Percentiles rank a stretch among this genome's conserved stretches.
These are phyloP conservation scores for Cyclostephanos invisitatus DNA, from an alignment of 108 stramenopile genomes.

Conservation along the genomic window DNA sequence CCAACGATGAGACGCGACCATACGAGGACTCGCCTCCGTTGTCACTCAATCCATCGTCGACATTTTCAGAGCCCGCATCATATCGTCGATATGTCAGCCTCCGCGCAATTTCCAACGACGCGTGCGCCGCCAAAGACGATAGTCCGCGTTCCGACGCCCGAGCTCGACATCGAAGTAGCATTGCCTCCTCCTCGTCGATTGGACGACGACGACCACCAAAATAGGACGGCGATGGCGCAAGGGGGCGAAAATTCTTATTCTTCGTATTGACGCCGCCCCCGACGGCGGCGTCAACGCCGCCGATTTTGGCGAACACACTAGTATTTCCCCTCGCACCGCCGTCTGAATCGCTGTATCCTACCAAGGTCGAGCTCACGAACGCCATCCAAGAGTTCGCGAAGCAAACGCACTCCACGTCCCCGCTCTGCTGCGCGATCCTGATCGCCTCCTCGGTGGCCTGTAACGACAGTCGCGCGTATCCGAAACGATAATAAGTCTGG, in stretches of 20 bases:
- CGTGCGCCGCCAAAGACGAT: conserved; percentile 33
- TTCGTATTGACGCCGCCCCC: neutral
- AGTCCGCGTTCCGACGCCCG: conserved; percentile 39
- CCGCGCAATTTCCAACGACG: conserved; percentile 41
- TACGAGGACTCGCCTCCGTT: neutral
- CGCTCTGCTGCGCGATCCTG: conserved; percentile 91
- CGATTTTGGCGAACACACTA: conserved; percentile 24
- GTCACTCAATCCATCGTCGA: conserved; percentile 5
- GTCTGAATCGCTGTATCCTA: conserved; percentile 3
- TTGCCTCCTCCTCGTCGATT: conserved; percentile 20
- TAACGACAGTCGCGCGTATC: conserved; percentile 66
- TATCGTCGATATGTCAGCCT: conserved; percentile 22
- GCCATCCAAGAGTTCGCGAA: conserved; percentile 80
- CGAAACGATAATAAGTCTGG: conserved; percentile 71
- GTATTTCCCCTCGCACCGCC: conserved; percentile 10
- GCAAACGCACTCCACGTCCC: conserved; percentile 83
- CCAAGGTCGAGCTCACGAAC: conserved; percentile 19
- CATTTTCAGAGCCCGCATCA: conserved; percentile 15
- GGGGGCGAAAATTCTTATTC: neutral
- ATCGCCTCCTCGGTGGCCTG: conserved; percentile 91
- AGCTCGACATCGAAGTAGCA: conserved; percentile 34
- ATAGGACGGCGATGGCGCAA: neutral
- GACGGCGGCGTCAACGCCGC: conserved; percentile 6
- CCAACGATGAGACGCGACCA: conserved; percentile 18
- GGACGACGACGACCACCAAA: neutral